Percentiles rank a stretch among this genome's conserved stretches.
phyloP scores from a whole-genome alignment of 768 basidiomycete genomes.

The Auricularia cornea region DNA sequence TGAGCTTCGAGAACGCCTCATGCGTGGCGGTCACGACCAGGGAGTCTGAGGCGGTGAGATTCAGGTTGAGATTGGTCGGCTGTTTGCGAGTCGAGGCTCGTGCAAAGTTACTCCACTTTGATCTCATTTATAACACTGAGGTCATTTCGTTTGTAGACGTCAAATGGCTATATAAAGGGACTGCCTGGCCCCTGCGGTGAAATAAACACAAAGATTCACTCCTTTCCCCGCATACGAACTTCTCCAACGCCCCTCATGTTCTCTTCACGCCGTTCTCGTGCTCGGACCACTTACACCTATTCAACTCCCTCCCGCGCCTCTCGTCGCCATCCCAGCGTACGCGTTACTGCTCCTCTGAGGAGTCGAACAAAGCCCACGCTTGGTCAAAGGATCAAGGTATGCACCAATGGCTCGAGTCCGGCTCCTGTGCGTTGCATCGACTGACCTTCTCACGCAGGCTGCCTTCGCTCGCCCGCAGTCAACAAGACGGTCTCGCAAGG shows the following conservation, averaged over 20 bases:
- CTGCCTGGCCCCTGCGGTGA: background rate
- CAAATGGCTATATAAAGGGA: background rate
- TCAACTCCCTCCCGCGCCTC: background rate
- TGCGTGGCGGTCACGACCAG: conserved; percentile 32
- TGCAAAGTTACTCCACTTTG: background rate
- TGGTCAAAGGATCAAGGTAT: background rate
- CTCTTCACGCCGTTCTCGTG: background rate
- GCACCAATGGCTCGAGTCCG: background rate
- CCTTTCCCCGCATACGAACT: background rate
- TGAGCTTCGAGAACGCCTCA: conserved; percentile 35
- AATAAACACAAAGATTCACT: background rate
- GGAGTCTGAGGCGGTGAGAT: background rate
- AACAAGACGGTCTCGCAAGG: background rate
- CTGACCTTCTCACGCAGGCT: background rate
- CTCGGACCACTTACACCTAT: background rate
- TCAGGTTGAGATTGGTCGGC: background rate
- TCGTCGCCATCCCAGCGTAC: background rate
- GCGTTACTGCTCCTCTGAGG: background rate
- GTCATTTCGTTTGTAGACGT: background rate
- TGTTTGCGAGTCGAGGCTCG: background rate
- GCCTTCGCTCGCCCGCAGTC: background rate
- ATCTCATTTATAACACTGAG: background rate
- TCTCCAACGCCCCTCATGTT: background rate
- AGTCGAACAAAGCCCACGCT: background rate
- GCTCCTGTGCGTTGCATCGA: background rate